Conservation (phyloP, 805 yeast species). For the Teunomyces atbi region DNA sequence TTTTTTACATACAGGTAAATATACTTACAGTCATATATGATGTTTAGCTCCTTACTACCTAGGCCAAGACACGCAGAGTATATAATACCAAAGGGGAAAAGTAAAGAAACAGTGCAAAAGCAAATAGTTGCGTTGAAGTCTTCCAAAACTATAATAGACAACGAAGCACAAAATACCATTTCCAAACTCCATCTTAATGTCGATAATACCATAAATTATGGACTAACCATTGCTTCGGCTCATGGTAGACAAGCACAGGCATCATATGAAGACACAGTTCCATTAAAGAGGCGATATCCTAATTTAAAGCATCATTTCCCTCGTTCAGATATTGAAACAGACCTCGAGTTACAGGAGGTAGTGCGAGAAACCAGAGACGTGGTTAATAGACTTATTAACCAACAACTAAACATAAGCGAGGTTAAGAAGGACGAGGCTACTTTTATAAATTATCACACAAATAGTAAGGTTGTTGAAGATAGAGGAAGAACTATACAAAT, state of each 20-base stretch:
- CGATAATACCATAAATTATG: slow-evolving; percentile 29
- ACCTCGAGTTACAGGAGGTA: slow-evolving; percentile 45
- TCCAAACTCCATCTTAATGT: slow-evolving; percentile 22
- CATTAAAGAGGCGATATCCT: slow-evolving; percentile 47
- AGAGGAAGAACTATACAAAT: slow-evolving; percentile 54
- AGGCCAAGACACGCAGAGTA: slow-evolving; percentile 27
- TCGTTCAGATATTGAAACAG: slow-evolving; percentile 35
- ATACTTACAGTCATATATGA: slow-evolving; percentile 6
- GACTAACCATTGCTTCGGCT: slow-evolving; percentile 22
- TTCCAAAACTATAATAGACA: background rate
- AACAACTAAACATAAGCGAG: slow-evolving; percentile 29
- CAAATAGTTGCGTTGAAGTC: background rate
- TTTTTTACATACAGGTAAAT: background rate
- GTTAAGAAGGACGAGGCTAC: slow-evolving; percentile 27
- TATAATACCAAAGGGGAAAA: slow-evolving; percentile 7
- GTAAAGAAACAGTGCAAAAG: background rate
- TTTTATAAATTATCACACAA: slow-evolving; percentile 19
- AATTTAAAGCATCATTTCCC: slow-evolving; percentile 41
- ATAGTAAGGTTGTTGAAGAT: slow-evolving; percentile 13
- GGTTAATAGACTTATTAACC: slow-evolving; percentile 49
- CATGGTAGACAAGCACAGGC: slow-evolving; percentile 37
- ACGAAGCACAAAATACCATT: slow-evolving; percentile 10
- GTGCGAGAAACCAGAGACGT: slow-evolving; percentile 57
- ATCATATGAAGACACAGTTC: slow-evolving; percentile 57
- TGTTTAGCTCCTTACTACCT: slow-evolving; percentile 39